Evolutionary conservation across 192 early-diverging fungal species (phyloP).

Genomic region (Mortierella hygrophila): DNA sequence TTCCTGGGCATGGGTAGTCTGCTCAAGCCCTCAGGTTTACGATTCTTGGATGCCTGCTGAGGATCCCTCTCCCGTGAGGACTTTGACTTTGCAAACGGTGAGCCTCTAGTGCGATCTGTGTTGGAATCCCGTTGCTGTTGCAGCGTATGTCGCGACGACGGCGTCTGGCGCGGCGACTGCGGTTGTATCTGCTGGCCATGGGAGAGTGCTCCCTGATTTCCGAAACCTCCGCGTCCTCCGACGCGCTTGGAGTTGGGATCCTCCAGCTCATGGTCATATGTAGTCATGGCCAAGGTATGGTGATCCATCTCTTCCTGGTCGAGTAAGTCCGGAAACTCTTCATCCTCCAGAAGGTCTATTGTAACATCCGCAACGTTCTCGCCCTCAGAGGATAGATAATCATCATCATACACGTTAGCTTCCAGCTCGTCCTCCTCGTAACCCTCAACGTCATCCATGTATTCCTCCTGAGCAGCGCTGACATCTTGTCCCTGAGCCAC

Average conservation of each 20-base stretch:
- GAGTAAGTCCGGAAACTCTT: constrained; percentile 49
- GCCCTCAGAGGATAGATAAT: constrained; percentile 41
- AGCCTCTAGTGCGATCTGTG: constrained; percentile 9
- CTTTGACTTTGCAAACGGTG: constrained; percentile 17
- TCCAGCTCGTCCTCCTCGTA: constrained; percentile 23
- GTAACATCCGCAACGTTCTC: constrained; percentile 60
- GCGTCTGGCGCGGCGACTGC: constrained; percentile 11
- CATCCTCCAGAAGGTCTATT: constrained; percentile 54
- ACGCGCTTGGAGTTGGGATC: constrained; percentile 7
- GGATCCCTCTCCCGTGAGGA: constrained; percentile 14
- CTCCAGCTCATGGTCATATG: constrained; percentile 46
- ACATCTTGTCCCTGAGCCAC: constrained; percentile 17
- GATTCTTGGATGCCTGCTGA: constrained; percentile 27
- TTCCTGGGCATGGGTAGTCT: constrained; percentile 48
- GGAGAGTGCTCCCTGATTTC: neutral
- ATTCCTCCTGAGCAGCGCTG: constrained; percentile 19
- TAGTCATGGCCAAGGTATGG: constrained; percentile 38
- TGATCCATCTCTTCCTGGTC: constrained; percentile 50
- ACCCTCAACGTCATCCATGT: constrained; percentile 49
- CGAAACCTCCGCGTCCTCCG: neutral
- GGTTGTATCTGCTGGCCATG: constrained; percentile 15
- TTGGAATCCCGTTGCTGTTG: constrained; percentile 14
- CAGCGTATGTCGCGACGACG: constrained; percentile 16
- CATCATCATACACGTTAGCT: constrained; percentile 36
- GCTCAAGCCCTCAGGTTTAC: constrained; percentile 49